Evolutionary conservation across 257 asterid species (phyloP).

Genomic region (Jacaranda mimosifolia): DNA sequence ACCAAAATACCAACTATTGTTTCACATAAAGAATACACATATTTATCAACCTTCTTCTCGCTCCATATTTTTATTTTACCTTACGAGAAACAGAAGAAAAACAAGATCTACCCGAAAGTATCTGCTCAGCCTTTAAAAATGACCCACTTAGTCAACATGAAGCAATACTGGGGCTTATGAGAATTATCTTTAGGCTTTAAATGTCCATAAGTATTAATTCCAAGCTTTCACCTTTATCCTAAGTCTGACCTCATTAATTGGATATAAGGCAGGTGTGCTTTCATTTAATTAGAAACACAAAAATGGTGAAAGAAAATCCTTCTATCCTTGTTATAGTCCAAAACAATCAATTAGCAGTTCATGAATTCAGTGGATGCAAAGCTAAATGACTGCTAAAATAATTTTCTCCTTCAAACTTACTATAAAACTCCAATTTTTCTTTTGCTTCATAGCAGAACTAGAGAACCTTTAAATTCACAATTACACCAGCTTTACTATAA

Average conservation of each 20-base stretch:
- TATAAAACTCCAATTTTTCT: neutral
- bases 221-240: neutral
- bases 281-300: neutral
- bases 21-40: neutral
- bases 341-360: neutral
- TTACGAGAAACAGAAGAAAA: neutral
- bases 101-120: neutral
- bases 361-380: neutral
- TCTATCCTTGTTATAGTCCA: neutral
- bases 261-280: neutral
- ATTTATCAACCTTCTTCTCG: neutral
- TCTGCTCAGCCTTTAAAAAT: neutral
- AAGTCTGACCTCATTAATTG: neutral
- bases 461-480: conserved; percentile 12
- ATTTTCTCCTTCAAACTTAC: neutral
- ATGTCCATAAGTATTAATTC: neutral
- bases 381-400: neutral
- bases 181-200: neutral
- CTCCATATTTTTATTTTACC: neutral
- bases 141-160: too few species aligned
- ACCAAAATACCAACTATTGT: neutral
- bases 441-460: conserved; percentile 12
- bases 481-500: neutral
- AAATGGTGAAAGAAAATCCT: neutral
- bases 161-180: neutral